Base-by-base conservation (phyloP, 352 stramenopile species). In the Phytopythium chamaehyphon region DNA sequence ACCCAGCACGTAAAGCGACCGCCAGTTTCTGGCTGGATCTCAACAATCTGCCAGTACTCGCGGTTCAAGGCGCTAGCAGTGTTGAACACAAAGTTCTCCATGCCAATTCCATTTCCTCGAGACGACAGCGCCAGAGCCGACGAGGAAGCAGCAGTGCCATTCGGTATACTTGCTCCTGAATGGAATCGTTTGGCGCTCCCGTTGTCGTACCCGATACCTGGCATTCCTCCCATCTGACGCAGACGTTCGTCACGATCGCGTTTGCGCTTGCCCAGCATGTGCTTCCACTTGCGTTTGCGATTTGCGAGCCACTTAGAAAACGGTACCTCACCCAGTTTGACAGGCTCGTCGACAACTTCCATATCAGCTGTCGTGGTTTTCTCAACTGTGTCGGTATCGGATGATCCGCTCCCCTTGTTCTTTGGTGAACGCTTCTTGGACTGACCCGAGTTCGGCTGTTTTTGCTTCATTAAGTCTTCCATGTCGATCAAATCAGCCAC, bases 1-100 rank as follows among this genome's bases (percentile, higher is more conserved):
- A 97, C 91, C 88, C 93, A 99, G n/a, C 97, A 82, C 22, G 90
- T 86, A 51, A 98, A 97, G 12, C 88, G 76, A 28, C 96, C 95
- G 38, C 68, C 66, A 40, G 73, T 62, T n/a, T 90, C 80, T 40
- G 79, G 77, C 52, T 86, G 74, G 50, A 93, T 81, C 55, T 93
- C 82, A 39, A 93, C 69, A 57, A 93, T 83, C 40, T 93, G 79
- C 82, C 82, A 93, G 23, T 76, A 71, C 40, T 93, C 76, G 6
- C 73, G 66, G 10, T 85, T 67, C 24, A 92, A 46, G 6, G 77
- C 55, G 46, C 61, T 76, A 1, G 62, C 66, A 19, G 77, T 78
- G 57, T 88, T 71, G 33, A 83, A 74, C 21, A 91, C 75, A 40
- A 91, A 91, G 26, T 91, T 89, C 48, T 91, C 77, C 76, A 91